Evolutionary conservation across 805 yeast species (phyloP).

Genomic region (Yamadazyma tumulicola): DNA sequence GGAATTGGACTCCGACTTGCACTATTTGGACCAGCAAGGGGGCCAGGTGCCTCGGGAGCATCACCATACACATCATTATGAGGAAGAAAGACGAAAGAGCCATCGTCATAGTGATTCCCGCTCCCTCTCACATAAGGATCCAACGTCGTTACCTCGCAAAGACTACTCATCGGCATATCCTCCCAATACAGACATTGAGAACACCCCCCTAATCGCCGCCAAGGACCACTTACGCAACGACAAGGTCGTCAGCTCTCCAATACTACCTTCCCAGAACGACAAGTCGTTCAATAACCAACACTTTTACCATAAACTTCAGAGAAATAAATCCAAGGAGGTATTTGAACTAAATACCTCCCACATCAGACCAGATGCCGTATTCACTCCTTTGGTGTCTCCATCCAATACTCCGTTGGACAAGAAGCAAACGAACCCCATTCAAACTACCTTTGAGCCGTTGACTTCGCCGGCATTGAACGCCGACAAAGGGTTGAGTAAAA

Average conservation of each 20-base stretch:
- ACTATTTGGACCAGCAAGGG: slow-evolving; percentile 1
- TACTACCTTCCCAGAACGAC: slow-evolving; percentile 41
- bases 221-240: slow-evolving; percentile 7
- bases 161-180: slow-evolving; percentile 12
- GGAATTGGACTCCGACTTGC: slow-evolving; percentile 5
- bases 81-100: too few species aligned
- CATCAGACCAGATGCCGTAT: slow-evolving; percentile 56
- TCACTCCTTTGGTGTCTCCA: slow-evolving; percentile 77
- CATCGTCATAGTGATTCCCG: too few species aligned
- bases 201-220: slow-evolving; percentile 11
- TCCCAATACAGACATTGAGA: slow-evolving; percentile 9
- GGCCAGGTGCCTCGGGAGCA: too few species aligned
- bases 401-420: slow-evolving; percentile 63
- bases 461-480: slow-evolving; percentile 69
- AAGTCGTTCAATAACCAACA: slow-evolving; percentile 41
- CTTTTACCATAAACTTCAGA: slow-evolving; percentile 30
- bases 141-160: neutral
- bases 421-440: slow-evolving; percentile 20
- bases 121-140: neutral
- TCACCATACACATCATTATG: too few species aligned
- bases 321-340: slow-evolving; percentile 12
- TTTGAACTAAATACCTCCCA: slow-evolving; percentile 18
- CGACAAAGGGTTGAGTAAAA: slow-evolving; percentile 10
- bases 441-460: slow-evolving; percentile 45
- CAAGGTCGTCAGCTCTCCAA: slow-evolving; percentile 27